Conservation (phyloP, 495 filamentous ascomycete species). For the Parathielavia appendiculata region DNA sequence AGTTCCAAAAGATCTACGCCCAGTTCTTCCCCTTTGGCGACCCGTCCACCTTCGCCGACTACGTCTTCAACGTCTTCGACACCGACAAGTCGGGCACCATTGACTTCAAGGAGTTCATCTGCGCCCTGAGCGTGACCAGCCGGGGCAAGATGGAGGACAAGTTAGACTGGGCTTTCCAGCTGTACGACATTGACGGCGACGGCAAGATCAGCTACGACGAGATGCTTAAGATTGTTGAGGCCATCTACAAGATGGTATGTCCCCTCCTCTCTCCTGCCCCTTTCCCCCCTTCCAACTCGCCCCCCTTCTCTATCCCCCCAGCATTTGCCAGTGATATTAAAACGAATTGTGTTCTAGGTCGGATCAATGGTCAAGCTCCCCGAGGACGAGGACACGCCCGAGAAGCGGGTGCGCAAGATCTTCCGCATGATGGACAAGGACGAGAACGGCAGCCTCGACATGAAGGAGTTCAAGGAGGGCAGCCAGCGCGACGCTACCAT, state of each 20-base stretch:
- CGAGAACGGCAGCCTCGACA: constrained; percentile 87
- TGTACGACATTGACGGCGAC: constrained; percentile 98
- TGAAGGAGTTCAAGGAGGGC: constrained; percentile 98
- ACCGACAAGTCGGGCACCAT: constrained; percentile 94
- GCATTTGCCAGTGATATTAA: too few relatives aligned
- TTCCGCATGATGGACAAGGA: constrained; percentile 99
- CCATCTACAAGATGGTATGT: constrained; percentile 98
- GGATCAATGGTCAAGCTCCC: constrained; percentile 99
- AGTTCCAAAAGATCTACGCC: constrained; percentile 99
- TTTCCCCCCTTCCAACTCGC: background rate
- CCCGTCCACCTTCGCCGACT: constrained; percentile 93
- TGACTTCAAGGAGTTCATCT: constrained; percentile 99
- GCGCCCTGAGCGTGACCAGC: constrained; percentile 92
- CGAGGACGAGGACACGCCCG: constrained; percentile 96
- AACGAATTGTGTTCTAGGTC: constrained; percentile 59
- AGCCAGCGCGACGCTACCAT: constrained; percentile 99
- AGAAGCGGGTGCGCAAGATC: constrained; percentile 97
- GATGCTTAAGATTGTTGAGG: constrained; percentile 97
- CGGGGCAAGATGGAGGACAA: constrained; percentile 99
- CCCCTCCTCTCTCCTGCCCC: too few relatives aligned
- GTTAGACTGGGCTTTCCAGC: constrained; percentile 97
- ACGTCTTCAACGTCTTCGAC: constrained; percentile 99
- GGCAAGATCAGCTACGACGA: constrained; percentile 98
- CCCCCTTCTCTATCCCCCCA: background rate
- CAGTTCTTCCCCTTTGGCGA: constrained; percentile 99